A percentile compares a stretch with the other conserved stretches of the same genome.
phyloP scores from a whole-genome alignment of 306 rosid genomes.

The Ochetophila trinervis region DNA sequence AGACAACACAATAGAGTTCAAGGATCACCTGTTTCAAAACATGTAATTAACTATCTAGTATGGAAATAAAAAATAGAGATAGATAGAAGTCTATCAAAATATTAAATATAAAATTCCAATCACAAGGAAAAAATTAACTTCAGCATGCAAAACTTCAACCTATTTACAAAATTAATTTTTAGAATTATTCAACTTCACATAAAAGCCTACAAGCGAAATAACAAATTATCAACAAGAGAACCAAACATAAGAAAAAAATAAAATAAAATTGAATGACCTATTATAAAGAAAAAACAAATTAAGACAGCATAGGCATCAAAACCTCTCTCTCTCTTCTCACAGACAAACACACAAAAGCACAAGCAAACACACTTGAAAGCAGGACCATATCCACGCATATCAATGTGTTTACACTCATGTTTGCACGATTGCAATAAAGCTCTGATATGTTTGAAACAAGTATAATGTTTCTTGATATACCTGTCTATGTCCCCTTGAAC shows the following conservation, averaged over 20 bases:
- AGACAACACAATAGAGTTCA: conserved; percentile 15
- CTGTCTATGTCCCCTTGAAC: conserved; percentile 87
- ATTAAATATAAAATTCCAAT: not conserved
- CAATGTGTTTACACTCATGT: not conserved
- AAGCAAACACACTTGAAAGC: not conserved
- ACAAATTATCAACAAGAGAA: not conserved
- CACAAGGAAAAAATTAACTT: not conserved
- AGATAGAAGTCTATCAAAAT: not conserved
- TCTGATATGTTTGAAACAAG: not conserved
- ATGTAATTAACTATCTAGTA: conserved; percentile 1
- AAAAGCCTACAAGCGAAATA: not conserved
- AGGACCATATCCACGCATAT: not conserved
- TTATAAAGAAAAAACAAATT: not conserved
- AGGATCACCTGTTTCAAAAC: conserved; percentile 12
- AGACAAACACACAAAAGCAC: not conserved
- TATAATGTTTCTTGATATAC: conserved; percentile 32
- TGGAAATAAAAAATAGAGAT: conserved; percentile 2
- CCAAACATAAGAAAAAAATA: not conserved
- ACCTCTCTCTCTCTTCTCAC: conserved; percentile 1
- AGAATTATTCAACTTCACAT: not conserved
- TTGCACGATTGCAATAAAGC: not conserved
- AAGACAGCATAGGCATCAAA: too few species aligned
- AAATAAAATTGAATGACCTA: not conserved
- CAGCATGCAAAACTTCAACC: too few species aligned
- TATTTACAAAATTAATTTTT: not conserved